Base-by-base conservation (phyloP, 371 early-diverging fungal genomes). In the Saksenaea oblongispora region DNA sequence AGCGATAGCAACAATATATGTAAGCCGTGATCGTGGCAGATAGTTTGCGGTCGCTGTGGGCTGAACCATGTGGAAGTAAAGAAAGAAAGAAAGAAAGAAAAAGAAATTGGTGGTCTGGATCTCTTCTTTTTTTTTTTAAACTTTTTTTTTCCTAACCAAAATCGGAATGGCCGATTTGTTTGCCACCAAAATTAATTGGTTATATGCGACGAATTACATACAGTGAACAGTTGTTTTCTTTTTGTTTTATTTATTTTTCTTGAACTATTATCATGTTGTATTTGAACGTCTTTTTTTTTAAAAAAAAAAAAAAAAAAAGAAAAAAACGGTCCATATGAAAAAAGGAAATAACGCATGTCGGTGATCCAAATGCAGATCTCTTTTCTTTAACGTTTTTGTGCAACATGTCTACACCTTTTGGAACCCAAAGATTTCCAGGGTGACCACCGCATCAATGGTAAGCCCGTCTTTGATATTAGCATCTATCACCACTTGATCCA, bases 381-480 rank as follows among this genome's bases (percentile, higher is more conserved):
- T 11, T 47, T 47, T 47, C 24, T 18, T 47, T 8, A 18, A n/a
- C n/a, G n/a, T 24, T 4, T 18, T 5, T 47, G 24, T 17, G 51
- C 22, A 47, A 47, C 51, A 47, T 22, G 0, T 15, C 37, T 35
- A 59, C 3, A 42, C 65, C 28, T 60, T 24, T 14, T 66, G 61
- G n/a, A 73, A 67, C 5, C 70, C 70, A 64, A 73, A 76, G 4
- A 78, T 63, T 34, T 78, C 78, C 51, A 78, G 55, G 9, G 73
- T 64, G 0, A 73, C 70, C 26, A 75, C 69, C 0, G 62, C 41
- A 65, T 78, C 75, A 37, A 78, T 53, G 7, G 55, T 67, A 14
- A 69, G 28, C 4, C 61, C 65, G 34, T 61, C 47, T n/a, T 64
- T 36, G 0, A 55, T 18, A 31, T 64, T 44, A 10, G 58, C 54